Evolutionary conservation across 2,329 filamentous ascomycete genomes (phyloP), one percentile per base, ranked within the genome.

Genomic region (Pseudopithomyces maydicus): DNA sequence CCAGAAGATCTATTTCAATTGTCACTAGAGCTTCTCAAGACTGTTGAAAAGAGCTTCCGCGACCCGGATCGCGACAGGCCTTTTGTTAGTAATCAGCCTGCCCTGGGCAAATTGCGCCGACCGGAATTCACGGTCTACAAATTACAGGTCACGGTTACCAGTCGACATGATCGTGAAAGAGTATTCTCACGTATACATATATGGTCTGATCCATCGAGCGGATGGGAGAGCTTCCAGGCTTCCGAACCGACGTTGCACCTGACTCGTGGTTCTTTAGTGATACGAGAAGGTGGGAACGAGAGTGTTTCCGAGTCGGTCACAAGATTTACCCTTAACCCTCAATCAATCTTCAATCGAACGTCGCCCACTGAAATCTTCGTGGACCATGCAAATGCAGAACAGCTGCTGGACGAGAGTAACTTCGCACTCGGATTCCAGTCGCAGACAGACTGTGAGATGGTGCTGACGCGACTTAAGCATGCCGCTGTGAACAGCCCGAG

Each of bases 31-130:
- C 47, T 74, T 2, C 62, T 73, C 6, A 46, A 46, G 1, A 50
- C 60, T 1, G 61, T 69, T 2, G 70, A 71, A 29, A 55, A 50
- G 15, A 67, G 63, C 43, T 58, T 54, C 15, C 59, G 62, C 11
- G 61, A 66, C 39, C 52, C 54, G n/a, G 14, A 55, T 26, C 56
- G 65, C 39, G 55, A 38, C 12, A 56, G 43, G 20, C 62, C 66
- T 10, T 71, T 68, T 44, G 61, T 70, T 23, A 65, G 57, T 6
- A 62, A 65, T 23, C 56, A 56, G 45, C 57, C 61, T 7, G 66
- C 50, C 52, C 52, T 11, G 50, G 58, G n/a, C 7, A 38, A 11
- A 12, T n/a, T 33, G 15, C 17, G 32, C 11, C 20, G 33, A 29
- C 46, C 52, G 4, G 51, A 52, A n/a, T 50, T 53, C n/a, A 57